Conservation (phyloP, 768 basidiomycete genomes). For the Calocybe indica region DNA sequence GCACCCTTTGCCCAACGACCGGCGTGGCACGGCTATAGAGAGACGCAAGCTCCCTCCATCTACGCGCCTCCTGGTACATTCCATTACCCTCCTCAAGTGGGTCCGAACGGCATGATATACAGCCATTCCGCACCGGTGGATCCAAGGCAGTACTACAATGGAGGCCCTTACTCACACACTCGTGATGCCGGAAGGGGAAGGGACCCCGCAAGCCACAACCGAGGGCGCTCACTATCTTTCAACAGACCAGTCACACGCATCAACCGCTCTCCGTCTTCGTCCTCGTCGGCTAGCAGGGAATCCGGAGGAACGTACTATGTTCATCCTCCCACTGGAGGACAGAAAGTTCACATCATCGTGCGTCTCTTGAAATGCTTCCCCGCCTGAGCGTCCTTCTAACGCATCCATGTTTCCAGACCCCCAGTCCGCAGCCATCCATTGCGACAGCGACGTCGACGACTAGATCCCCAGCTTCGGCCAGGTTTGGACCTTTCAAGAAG, state of each 20-base stretch:
- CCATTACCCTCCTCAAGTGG: constrained; percentile 45
- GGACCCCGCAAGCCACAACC: constrained; percentile 13
- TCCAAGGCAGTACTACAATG: constrained; percentile 14
- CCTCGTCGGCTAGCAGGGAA: constrained; percentile 41
- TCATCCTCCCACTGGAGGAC: constrained; percentile 54
- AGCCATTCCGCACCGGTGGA: constrained; percentile 55
- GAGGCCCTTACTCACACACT: constrained; percentile 26
- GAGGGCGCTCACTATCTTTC: constrained; percentile 17
- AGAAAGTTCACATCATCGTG: constrained; percentile 72
- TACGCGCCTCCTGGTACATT: constrained; percentile 59
- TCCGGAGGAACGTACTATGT: constrained; percentile 75
- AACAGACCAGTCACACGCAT: constrained; percentile 11
- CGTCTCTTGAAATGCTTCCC: constrained; percentile 22
- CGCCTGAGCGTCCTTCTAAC: constrained; percentile 6
- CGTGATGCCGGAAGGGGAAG: constrained; percentile 1
- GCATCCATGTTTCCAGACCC: constrained; percentile 21
- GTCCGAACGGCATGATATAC: constrained; percentile 59
- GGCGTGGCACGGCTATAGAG: constrained; percentile 28
- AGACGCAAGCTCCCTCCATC: constrained; percentile 40
- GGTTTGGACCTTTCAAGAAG: constrained; percentile 38
- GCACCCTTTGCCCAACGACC: constrained; percentile 4
- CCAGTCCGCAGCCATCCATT: constrained; percentile 44
- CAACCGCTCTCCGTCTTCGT: constrained; percentile 25
- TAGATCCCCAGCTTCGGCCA: constrained; percentile 49
- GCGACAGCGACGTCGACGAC: constrained; percentile 55